Evolutionary conservation across 371 early-diverging fungal species (phyloP).

Genomic region (Caulochytrium protostelioides): DNA sequence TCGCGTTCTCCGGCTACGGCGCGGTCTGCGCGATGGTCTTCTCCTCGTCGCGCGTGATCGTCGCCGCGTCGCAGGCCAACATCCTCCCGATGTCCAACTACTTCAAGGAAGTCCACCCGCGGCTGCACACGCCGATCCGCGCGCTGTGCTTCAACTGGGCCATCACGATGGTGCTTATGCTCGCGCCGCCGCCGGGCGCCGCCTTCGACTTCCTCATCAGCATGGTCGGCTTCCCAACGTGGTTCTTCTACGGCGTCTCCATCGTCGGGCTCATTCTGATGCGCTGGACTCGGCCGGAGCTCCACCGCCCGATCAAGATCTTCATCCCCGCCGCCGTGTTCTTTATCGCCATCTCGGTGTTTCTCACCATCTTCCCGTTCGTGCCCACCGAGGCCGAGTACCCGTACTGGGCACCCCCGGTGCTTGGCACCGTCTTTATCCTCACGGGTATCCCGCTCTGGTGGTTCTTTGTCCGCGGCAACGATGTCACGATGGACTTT

Average conservation of each 20-base stretch:
- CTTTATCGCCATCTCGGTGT: constrained; percentile 7
- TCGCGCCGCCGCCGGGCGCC: constrained; percentile 27
- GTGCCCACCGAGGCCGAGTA: not conserved
- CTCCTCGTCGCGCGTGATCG: constrained; percentile 13
- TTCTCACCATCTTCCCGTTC: constrained; percentile 15
- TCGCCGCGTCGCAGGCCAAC: constrained; percentile 18
- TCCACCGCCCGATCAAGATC: constrained; percentile 15
- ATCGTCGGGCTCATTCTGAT: constrained; percentile 14
- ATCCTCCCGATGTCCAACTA: constrained; percentile 14
- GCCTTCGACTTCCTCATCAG: constrained; percentile 26
- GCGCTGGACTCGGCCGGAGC: constrained; percentile 10
- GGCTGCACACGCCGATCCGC: constrained; percentile 17
- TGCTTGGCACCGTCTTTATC: not conserved
- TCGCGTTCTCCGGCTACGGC: constrained; percentile 52
- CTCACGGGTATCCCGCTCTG: no score
- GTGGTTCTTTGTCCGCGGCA: no score
- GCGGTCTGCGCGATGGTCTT: not conserved
- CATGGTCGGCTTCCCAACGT: constrained; percentile 26
- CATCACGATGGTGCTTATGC: constrained; percentile 16
- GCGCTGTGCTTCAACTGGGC: constrained; percentile 16
- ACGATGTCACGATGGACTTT: no score
- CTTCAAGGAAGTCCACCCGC: constrained; percentile 11
- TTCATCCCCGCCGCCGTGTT: constrained; percentile 10
- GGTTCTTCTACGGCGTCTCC: constrained; percentile 33
- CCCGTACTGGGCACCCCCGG: not conserved